Percentiles rank a stretch among this genome's conserved stretches.
These are phyloP conservation scores for Aspergillus quadrilineatus DNA, from an alignment of 2,329 filamentous ascomycete genomes.

Conservation along the genomic window DNA sequence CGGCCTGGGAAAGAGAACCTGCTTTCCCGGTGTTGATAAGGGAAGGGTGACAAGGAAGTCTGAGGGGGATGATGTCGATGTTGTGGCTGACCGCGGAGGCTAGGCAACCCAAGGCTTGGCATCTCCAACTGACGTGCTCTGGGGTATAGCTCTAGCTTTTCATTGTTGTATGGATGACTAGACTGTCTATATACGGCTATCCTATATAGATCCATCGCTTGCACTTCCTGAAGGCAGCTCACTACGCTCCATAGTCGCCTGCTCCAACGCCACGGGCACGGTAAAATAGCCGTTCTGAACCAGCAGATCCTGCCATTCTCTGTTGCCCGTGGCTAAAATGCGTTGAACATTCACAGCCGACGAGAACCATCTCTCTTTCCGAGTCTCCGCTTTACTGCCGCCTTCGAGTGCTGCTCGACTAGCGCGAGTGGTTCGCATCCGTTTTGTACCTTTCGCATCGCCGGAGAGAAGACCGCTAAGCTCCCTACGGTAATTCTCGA, in stretches of 20 bases:
- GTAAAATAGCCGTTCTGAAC: conserved; percentile 34
- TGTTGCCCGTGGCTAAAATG: conserved; percentile 64
- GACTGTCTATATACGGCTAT: conserved; percentile 3
- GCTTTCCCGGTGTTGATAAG: conserved; percentile 18
- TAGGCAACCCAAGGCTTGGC: conserved; percentile 8
- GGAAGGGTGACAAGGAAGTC: conserved; percentile 1
- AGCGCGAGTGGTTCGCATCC: conserved; percentile 69
- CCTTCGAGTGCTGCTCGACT: conserved; percentile 77
- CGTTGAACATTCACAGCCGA: conserved; percentile 58
- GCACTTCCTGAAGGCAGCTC: conserved; percentile 21
- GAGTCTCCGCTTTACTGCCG: conserved; percentile 63
- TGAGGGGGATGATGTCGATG: conserved; percentile 5
- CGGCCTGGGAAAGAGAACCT: conserved; percentile 17
- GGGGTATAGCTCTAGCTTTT: background rate
- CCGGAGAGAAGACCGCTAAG: conserved; percentile 64
- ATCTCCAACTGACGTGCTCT: background rate
- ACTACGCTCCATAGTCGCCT: conserved; percentile 12
- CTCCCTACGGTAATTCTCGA: conserved; percentile 66
- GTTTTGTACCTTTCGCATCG: conserved; percentile 54
- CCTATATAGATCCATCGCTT: conserved; percentile 19
- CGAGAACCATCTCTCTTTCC: conserved; percentile 71
- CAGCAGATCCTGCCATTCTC: conserved; percentile 42
- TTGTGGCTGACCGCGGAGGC: conserved; percentile 12
- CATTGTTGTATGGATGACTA: background rate
- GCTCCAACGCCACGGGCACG: conserved; percentile 22